phyloP scores from a whole-genome alignment of 164 flowering plant species.

The Stephania yunnanensis region DNA sequence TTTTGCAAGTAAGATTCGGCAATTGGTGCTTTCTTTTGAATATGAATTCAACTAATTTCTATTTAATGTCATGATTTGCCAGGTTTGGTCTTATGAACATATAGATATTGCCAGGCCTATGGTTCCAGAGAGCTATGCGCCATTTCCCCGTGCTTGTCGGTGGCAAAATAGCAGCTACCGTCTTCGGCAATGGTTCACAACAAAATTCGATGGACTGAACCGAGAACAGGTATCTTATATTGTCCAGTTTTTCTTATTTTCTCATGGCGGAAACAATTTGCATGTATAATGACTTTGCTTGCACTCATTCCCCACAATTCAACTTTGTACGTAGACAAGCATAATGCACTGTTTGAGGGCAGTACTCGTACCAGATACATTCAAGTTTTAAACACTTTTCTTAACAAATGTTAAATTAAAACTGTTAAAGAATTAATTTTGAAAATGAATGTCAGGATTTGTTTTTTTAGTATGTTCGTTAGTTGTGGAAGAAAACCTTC shows the following conservation, averaged over 20 bases:
- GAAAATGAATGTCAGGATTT: not conserved
- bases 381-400: not conserved
- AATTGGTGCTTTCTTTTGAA: not conserved
- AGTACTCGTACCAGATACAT: not conserved
- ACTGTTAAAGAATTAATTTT: not conserved
- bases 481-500: not conserved
- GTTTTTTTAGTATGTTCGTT: not conserved
- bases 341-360: too few relatives aligned
- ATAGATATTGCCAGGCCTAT: constrained; percentile 35
- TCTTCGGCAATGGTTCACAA: constrained; percentile 22
- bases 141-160: constrained; percentile 34
- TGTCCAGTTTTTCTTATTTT: not conserved
- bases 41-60: not conserved
- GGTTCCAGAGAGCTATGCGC: constrained; percentile 1
- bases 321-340: not conserved
- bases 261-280: not conserved
- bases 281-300: not conserved
- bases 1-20: constrained; percentile 33
- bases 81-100: constrained; percentile 50
- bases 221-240: constrained; percentile 26
- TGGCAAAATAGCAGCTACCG: constrained; percentile 30
- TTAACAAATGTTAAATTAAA: not conserved
- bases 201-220: constrained; percentile 26
- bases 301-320: not conserved
- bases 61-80: constrained; percentile 6